These are phyloP conservation scores for Trichoderma simmonsii DNA, from an alignment of 2,329 filamentous ascomycete species.

Conservation along the genomic window DNA sequence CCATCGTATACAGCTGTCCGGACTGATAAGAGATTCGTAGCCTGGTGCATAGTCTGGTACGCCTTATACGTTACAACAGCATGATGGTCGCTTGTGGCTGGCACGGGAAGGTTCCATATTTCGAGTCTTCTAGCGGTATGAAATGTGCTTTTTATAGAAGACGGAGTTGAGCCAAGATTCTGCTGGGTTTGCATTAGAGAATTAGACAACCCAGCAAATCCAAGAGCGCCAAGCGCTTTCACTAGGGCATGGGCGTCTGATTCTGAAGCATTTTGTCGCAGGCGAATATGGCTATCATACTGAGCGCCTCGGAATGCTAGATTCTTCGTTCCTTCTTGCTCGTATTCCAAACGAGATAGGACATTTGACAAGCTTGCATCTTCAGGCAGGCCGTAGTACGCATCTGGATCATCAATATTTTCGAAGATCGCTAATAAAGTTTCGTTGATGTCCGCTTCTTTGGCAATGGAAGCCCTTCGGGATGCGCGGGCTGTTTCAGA, in stretches of 20 bases:
- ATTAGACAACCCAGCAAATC: conserved; percentile 81
- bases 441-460: conserved; percentile 57
- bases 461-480: conserved; percentile 62
- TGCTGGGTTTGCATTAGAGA: conserved; percentile 70
- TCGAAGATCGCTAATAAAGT: conserved; percentile 81
- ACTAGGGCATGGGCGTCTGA: conserved; percentile 68
- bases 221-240: conserved; percentile 73
- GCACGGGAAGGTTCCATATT: conserved; percentile 85
- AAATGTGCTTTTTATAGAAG: conserved; percentile 69
- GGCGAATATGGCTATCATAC: conserved; percentile 78
- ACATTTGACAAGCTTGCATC: conserved; percentile 73
- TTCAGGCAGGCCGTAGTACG: conserved; percentile 88
- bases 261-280: conserved; percentile 51
- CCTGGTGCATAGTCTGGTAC: conserved; percentile 74
- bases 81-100: conserved; percentile 58
- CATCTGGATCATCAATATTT: conserved; percentile 91
- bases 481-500: conserved; percentile 56
- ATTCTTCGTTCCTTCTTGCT: conserved; percentile 81
- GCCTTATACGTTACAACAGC: conserved; percentile 72
- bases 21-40: conserved; percentile 53
- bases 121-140: conserved; percentile 78
- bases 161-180: conserved; percentile 52
- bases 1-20: conserved; percentile 60
- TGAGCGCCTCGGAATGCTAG: conserved; percentile 88
- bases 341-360: conserved; percentile 80